These are phyloP conservation scores for Wickerhamiella sergipiensis DNA, from an alignment of 805 yeast genomes.

Conservation along the genomic window DNA sequence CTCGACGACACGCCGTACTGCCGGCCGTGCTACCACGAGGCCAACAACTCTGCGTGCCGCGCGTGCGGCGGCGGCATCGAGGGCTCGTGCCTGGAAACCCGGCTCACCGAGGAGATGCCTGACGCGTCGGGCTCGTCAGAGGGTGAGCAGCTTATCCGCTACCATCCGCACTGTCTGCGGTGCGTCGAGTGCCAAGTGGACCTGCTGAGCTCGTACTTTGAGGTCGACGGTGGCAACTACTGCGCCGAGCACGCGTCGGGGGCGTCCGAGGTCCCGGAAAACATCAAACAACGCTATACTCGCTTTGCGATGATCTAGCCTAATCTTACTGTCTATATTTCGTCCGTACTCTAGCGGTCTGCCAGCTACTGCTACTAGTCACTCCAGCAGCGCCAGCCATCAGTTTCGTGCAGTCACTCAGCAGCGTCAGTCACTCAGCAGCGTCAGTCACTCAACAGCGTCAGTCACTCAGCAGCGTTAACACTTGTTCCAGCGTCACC, in stretches of 20 bases:
- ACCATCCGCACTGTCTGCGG: conserved; percentile 59
- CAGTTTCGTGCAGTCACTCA: no score
- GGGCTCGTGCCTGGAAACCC: conserved; percentile 72
- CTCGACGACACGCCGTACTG: conserved; percentile 73
- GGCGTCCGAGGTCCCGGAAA: conserved; percentile 11
- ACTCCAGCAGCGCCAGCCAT: no score
- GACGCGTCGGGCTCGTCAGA: no score
- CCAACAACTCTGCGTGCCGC: conserved; percentile 63
- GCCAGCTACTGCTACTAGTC: no score
- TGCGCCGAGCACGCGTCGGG: conserved; percentile 26
- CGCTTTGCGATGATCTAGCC: conserved; percentile 20
- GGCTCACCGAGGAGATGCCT: conserved; percentile 7
- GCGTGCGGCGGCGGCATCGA: conserved; percentile 68
- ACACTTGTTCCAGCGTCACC: no score
- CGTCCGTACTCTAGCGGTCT: no score
- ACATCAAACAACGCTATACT: conserved; percentile 21
- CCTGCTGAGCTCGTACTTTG: conserved; percentile 23
- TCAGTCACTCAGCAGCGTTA: no score
- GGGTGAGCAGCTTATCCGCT: conserved; percentile 49
- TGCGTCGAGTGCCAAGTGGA: conserved; percentile 44
- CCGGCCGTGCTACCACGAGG: conserved; percentile 56
- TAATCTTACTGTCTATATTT: no score
- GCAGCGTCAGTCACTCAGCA: no score
- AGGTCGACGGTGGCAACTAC: conserved; percentile 21
- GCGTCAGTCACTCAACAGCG: no score